phyloP scores from a whole-genome alignment of 495 filamentous ascomycete species.

The Achaetomiella virescens region DNA sequence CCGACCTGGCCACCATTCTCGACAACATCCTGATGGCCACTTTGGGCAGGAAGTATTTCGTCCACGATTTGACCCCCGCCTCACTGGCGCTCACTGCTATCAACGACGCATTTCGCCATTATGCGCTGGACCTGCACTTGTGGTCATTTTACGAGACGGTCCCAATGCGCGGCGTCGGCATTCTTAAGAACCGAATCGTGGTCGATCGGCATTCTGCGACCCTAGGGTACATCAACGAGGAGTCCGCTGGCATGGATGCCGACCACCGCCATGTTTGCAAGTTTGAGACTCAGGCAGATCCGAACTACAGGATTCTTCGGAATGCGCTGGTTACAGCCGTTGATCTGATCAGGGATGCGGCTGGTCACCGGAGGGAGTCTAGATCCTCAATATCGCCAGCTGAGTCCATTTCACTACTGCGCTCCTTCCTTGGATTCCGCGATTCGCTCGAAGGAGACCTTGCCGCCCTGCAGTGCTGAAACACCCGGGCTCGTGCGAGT shows the following conservation, averaged over 20 bases:
- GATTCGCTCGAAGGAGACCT: slow-evolving; percentile 17
- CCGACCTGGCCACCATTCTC: slow-evolving; percentile 38
- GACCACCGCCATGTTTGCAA: slow-evolving; percentile 35
- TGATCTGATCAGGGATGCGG: slow-evolving; percentile 19
- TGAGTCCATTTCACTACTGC: neutral
- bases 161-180: slow-evolving; percentile 2
- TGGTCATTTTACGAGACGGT: slow-evolving; percentile 33
- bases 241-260: slow-evolving; percentile 26
- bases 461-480: slow-evolving; percentile 8
- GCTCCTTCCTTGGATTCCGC: neutral
- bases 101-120: slow-evolving; percentile 30
- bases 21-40: slow-evolving; percentile 30
- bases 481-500: slow-evolving; percentile 23
- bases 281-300: slow-evolving; percentile 21
- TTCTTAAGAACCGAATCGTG: slow-evolving; percentile 21
- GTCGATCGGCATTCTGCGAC: slow-evolving; percentile 30
- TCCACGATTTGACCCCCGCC: slow-evolving; percentile 19
- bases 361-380: too few species aligned
- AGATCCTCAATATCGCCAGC: neutral
- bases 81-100: slow-evolving; percentile 15
- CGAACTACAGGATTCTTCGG: slow-evolving; percentile 27
- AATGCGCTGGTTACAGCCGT: slow-evolving; percentile 27
- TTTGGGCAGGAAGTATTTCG: slow-evolving; percentile 20
- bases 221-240: slow-evolving; percentile 27
- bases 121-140: slow-evolving; percentile 17